These are phyloP conservation scores for Quercus aquifolioides DNA, from an alignment of 306 rosid genomes.

Conservation along the genomic window DNA sequence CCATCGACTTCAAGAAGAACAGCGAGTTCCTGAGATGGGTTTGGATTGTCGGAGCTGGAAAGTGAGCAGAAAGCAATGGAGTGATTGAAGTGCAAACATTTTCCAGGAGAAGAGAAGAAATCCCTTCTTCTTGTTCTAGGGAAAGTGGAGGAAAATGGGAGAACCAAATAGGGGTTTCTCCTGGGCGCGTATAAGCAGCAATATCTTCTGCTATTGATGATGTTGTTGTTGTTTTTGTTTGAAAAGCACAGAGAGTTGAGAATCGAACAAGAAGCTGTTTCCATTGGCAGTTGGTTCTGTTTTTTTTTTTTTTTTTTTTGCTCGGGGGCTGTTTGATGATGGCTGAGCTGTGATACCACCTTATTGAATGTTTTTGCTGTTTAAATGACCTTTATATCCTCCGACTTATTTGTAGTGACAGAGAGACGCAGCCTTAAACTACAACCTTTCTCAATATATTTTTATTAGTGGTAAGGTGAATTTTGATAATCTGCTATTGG, in stretches of 20 bases:
- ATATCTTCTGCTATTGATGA: not conserved
- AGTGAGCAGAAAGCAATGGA: conserved; percentile 37
- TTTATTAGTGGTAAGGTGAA: accelerated
- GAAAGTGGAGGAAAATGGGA: conserved; percentile 25
- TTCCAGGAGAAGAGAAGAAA: conserved; percentile 25
- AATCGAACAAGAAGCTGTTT: conserved; percentile 27
- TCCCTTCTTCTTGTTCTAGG: not conserved
- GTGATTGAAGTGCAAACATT: conserved; percentile 32
- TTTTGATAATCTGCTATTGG: too few relatives aligned
- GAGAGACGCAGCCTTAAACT: too few relatives aligned
- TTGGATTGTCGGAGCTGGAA: conserved; percentile 22
- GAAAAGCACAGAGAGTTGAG: conserved; percentile 19
- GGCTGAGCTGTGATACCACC: not conserved
- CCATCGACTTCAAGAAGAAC: conserved; percentile 93
- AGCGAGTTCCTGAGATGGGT: conserved; percentile 52
- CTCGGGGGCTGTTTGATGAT: not conserved
- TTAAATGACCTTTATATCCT: too few relatives aligned
- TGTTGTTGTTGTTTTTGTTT: not conserved
- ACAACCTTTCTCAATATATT: accelerated
- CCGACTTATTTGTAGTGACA: too few relatives aligned
- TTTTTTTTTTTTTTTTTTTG: too few relatives aligned
- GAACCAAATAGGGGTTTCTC: conserved; percentile 11
- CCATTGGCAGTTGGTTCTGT: conserved; percentile 34
- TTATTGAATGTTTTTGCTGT: not conserved
- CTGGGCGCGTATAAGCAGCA: conserved; percentile 4